Evolutionary conservation across 2,329 filamentous ascomycete species (phyloP).

Genomic region (Cucurbitaria berberidis): DNA sequence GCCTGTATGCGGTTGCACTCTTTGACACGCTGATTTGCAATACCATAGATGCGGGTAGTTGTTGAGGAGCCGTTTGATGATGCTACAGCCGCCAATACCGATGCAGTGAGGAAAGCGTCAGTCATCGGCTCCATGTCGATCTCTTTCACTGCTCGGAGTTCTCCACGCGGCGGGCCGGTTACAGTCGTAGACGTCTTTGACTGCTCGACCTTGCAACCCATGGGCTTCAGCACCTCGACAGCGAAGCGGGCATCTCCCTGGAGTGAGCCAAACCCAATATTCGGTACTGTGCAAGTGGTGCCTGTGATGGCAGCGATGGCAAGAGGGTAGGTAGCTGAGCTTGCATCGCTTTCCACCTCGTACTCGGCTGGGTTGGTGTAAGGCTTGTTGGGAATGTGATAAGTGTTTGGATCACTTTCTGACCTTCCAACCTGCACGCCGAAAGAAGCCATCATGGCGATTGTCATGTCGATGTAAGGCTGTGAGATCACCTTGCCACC

Average conservation of each 20-base stretch:
- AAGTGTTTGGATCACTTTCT: constrained; percentile 81
- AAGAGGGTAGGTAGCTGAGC: constrained; percentile 94
- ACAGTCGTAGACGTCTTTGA: constrained; percentile 87
- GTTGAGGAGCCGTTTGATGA: constrained; percentile 66
- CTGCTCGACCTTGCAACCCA: constrained; percentile 92
- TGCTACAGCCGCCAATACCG: constrained; percentile 88
- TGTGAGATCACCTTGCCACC: constrained; percentile 98
- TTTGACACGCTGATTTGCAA: constrained; percentile 97
- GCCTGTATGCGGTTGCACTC: constrained; percentile 96
- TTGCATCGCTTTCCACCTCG: constrained; percentile 93
- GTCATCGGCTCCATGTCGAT: constrained; percentile 99
- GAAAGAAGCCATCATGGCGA: constrained; percentile 95
- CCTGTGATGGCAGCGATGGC: constrained; percentile 95
- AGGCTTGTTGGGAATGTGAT: constrained; percentile 84
- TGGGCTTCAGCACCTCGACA: constrained; percentile 83
- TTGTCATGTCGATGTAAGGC: constrained; percentile 98
- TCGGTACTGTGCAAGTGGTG: constrained; percentile 93
- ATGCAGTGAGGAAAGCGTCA: constrained; percentile 94
- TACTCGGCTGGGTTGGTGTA: constrained; percentile 89
- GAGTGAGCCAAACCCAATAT: constrained; percentile 89
- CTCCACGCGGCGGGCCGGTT: constrained; percentile 78
- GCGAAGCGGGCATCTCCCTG: constrained; percentile 97
- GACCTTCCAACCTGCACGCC: constrained; percentile 82
- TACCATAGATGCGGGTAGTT: constrained; percentile 86
- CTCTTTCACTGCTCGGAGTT: constrained; percentile 75